Conservation (phyloP, 345 rosid species). For the Garcia nutans region DNA sequence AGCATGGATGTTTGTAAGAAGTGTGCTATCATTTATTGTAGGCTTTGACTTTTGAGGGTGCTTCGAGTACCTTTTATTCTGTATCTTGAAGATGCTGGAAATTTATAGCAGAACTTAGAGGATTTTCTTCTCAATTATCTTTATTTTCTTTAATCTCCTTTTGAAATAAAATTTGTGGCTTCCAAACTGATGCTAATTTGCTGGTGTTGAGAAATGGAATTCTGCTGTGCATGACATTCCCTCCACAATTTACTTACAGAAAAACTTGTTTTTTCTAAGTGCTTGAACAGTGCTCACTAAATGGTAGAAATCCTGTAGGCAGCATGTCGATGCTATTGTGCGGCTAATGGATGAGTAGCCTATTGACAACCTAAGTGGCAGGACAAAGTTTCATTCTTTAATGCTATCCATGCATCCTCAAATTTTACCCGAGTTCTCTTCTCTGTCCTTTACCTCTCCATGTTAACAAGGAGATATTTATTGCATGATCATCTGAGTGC, state of each 20-base stretch:
- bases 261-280: neutral
- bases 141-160: neutral
- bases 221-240: neutral
- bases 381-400: neutral
- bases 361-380: neutral
- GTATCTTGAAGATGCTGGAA: conserved; percentile 1
- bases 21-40: neutral
- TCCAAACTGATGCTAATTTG: neutral
- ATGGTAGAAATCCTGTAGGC: too few species aligned
- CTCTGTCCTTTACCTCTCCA: neutral
- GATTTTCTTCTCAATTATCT: neutral
- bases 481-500: neutral
- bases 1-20: neutral
- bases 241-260: neutral
- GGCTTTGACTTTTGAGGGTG: too few species aligned
- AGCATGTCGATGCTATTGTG: too few species aligned
- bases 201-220: neutral
- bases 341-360: too few species aligned
- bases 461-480: neutral
- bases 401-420: neutral
- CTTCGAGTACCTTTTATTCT: neutral
- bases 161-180: neutral
- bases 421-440: neutral
- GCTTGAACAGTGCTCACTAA: too few species aligned
- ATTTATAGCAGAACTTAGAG: neutral